These are phyloP conservation scores for Cryoendolithus antarcticus DNA, from an alignment of 2,329 filamentous ascomycete genomes.

Conservation along the genomic window DNA sequence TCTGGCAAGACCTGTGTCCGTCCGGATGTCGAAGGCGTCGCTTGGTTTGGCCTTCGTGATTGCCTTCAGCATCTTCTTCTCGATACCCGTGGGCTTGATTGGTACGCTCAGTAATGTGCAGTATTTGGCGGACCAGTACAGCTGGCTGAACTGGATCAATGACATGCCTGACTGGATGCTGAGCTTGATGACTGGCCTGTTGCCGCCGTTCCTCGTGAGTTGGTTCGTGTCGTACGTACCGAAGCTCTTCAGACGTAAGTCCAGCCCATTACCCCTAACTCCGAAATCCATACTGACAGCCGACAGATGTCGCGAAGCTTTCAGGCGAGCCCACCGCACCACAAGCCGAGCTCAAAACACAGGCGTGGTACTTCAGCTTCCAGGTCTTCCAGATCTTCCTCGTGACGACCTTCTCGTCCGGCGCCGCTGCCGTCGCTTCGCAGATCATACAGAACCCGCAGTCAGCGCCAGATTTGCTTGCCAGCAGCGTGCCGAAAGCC, in stretches of 20 bases:
- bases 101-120: conserved; percentile 23
- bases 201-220: conserved; percentile 21
- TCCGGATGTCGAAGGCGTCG: conserved; percentile 18
- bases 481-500: conserved; percentile 25
- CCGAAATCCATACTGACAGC: not conserved
- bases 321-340: conserved; percentile 28
- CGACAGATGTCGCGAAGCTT: conserved; percentile 18
- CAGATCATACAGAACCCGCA: conserved; percentile 23
- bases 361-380: conserved; percentile 29
- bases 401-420: conserved; percentile 28
- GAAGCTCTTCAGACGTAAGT: conserved; percentile 20
- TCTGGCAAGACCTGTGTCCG: conserved; percentile 23
- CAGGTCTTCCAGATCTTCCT: conserved; percentile 31
- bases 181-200: conserved; percentile 20
- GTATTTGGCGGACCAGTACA: conserved; percentile 18
- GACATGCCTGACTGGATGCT: conserved; percentile 18
- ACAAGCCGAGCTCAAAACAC: conserved; percentile 31
- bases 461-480: conserved; percentile 21
- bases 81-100: conserved; percentile 22
- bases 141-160: conserved; percentile 20
- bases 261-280: not conserved
- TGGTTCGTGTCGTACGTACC: conserved; percentile 23
- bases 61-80: conserved; percentile 25
- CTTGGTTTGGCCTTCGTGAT: conserved; percentile 21
- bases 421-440: conserved; percentile 21